These are phyloP conservation scores for Chlamydomonas schloesseri DNA, from an alignment of 139 green algal species.

Conservation along the genomic window DNA sequence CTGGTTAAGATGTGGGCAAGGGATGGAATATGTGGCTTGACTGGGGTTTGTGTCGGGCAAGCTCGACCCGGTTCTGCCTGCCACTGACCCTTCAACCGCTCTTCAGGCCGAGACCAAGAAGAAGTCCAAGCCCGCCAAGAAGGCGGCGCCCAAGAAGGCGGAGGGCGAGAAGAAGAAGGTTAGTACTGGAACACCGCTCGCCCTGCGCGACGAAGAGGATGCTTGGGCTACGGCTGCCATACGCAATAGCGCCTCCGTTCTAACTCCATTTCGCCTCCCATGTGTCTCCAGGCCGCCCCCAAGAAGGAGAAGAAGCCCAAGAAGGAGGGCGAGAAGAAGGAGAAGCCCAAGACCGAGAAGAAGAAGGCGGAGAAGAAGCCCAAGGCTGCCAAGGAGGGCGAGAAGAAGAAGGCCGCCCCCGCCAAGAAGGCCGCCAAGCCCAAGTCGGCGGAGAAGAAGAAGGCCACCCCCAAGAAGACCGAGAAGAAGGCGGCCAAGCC, in stretches of 20 bases:
- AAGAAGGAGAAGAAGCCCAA: too few relatives aligned
- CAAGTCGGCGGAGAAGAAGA: constrained; percentile 24
- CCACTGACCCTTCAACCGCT: not conserved
- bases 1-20: too few relatives aligned
- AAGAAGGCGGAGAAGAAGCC: constrained; percentile 52
- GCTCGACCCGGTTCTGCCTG: not conserved
- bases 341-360: constrained; percentile 37
- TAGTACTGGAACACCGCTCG: too few relatives aligned
- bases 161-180: constrained; percentile 28
- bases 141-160: constrained; percentile 49
- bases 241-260: too few relatives aligned
- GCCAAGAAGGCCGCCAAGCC: constrained; percentile 3
- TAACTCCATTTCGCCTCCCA: too few relatives aligned
- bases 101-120: constrained; percentile 32
- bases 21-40: too few relatives aligned
- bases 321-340: too few relatives aligned
- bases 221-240: too few relatives aligned
- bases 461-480: constrained; percentile 39
- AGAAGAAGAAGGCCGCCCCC: constrained; percentile 34
- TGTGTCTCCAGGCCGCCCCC: too few relatives aligned
- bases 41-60: constrained; percentile 3
- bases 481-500: constrained; percentile 45
- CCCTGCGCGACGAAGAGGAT: too few relatives aligned
- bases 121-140: constrained; percentile 37
- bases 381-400: constrained; percentile 6